phyloP scores from a whole-genome alignment of 805 yeast species.

The Yamadazyma olivae region DNA sequence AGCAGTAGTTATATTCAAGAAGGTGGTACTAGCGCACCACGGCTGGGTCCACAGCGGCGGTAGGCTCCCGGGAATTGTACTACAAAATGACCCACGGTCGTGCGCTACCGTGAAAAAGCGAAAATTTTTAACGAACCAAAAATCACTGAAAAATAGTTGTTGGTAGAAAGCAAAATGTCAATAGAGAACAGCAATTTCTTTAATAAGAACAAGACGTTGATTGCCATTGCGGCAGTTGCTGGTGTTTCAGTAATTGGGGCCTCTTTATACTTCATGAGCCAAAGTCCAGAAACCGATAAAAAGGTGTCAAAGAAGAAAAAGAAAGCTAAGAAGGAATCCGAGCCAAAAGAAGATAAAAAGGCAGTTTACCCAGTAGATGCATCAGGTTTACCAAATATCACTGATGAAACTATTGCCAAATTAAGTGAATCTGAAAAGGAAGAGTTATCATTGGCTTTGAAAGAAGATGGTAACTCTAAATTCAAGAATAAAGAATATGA shows the following conservation, averaged over 20 bases:
- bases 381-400: conserved; percentile 57
- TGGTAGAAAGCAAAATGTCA: not conserved
- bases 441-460: conserved; percentile 68
- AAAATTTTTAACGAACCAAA: conserved; percentile 4
- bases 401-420: conserved; percentile 41
- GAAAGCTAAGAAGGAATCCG: conserved; percentile 25
- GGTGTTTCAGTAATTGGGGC: conserved; percentile 65
- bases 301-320: conserved; percentile 48
- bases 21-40: too few species aligned
- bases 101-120: not conserved
- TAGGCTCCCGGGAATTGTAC: too few species aligned
- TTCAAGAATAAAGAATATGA: conserved; percentile 70
- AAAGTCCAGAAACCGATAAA: conserved; percentile 27
- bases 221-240: conserved; percentile 58
- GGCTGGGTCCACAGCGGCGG: too few species aligned
- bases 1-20: too few species aligned
- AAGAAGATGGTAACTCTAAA: conserved; percentile 82
- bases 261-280: conserved; percentile 44
- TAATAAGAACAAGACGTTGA: conserved; percentile 57
- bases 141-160: not conserved
- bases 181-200: conserved; percentile 27
- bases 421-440: conserved; percentile 54
- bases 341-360: conserved; percentile 20
- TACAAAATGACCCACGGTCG: too few species aligned
- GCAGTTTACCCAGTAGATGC: conserved; percentile 51